Evolutionary conservation across 352 stramenopile genomes (phyloP).

Genomic region (Pythium grandisporangium): DNA sequence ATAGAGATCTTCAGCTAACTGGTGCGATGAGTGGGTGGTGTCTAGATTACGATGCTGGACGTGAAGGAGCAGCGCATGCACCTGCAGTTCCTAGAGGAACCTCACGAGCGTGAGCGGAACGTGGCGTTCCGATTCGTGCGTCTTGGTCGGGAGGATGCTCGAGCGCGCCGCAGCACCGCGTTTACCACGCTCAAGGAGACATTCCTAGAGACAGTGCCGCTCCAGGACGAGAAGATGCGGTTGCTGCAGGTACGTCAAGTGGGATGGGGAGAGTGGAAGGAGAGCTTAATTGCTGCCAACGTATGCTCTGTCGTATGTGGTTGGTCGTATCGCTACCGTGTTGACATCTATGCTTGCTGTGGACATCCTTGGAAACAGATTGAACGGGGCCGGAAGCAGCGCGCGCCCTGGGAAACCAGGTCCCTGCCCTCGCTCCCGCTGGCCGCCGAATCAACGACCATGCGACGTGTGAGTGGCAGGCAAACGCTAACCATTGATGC

Average conservation of each 20-base stretch:
- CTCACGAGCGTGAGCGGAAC: constrained; percentile 30
- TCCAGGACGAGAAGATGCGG: constrained; percentile 22
- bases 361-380: constrained; percentile 8
- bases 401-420: constrained; percentile 15
- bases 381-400: constrained; percentile 9
- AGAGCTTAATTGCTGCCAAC: too few relatives aligned
- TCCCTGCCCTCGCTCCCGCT: constrained; percentile 4
- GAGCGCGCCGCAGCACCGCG: constrained; percentile 3
- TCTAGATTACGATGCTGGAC: not conserved
- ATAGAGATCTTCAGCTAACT: too few relatives aligned
- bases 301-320: too few relatives aligned
- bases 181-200: constrained; percentile 23
- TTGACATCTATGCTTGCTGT: too few relatives aligned
- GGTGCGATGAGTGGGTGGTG: too few relatives aligned
- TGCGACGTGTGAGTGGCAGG: too few relatives aligned
- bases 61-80: constrained; percentile 9
- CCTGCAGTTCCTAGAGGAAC: constrained; percentile 38
- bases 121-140: constrained; percentile 30
- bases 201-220: constrained; percentile 23
- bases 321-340: too few relatives aligned
- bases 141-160: constrained; percentile 16
- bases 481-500: too few relatives aligned
- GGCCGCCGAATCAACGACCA: too few relatives aligned
- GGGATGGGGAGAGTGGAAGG: too few relatives aligned
- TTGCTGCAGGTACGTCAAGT: constrained; percentile 25